Evolutionary conservation across 345 rosid genomes (phyloP).

Genomic region (Balakata baccata): DNA sequence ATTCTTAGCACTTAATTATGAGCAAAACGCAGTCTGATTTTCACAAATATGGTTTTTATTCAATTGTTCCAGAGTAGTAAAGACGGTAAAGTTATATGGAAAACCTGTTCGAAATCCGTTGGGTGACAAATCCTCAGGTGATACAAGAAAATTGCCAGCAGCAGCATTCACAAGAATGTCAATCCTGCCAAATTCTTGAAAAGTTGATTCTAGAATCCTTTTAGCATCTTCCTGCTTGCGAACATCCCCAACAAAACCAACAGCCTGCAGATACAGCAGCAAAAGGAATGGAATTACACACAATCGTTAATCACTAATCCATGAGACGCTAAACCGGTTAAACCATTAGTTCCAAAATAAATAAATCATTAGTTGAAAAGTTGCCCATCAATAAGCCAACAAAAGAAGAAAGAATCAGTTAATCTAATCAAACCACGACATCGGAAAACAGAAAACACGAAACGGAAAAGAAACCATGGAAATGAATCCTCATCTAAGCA

Average conservation of each 20-base stretch:
- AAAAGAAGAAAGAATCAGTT: neutral
- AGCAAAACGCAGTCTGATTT: neutral
- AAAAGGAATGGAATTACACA: too few relatives aligned
- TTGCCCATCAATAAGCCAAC: neutral
- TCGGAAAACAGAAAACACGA: neutral
- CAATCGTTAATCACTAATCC: neutral
- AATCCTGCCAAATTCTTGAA: slow-evolving; percentile 44
- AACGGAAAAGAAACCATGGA: neutral
- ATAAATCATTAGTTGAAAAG: too few relatives aligned
- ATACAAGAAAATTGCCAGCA: slow-evolving; percentile 56
- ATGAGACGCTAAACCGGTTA: neutral
- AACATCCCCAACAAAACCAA: slow-evolving; percentile 49
- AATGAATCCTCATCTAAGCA: neutral
- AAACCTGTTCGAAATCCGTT: slow-evolving; percentile 50
- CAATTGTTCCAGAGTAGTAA: too few relatives aligned
- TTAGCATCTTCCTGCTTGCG: slow-evolving; percentile 45
- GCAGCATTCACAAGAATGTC: slow-evolving; percentile 61
- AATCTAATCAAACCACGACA: neutral
- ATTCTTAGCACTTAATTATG: neutral
- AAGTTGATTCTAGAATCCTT: slow-evolving; percentile 41
- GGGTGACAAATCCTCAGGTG: slow-evolving; percentile 49
- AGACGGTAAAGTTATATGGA: too few relatives aligned
- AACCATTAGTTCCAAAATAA: too few relatives aligned
- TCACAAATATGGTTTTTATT: neutral
- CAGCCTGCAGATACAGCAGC: slow-evolving; percentile 30